phyloP scores from a whole-genome alignment of 2,329 filamentous ascomycete species.

The Cladobotryum mycophilum region DNA sequence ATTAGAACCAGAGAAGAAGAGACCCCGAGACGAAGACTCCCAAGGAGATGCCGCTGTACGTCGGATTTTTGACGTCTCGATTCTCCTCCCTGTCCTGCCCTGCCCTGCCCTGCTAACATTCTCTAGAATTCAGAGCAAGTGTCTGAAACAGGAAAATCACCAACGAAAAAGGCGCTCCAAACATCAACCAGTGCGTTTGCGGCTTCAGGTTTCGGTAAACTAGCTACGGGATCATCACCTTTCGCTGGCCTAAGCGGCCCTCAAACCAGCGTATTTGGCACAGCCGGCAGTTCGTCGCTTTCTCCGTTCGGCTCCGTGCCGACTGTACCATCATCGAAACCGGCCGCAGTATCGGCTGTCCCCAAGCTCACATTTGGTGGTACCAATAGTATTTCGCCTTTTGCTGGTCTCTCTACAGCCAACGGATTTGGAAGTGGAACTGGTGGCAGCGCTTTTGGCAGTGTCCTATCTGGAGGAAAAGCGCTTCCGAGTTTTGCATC shows the following conservation, averaged over 20 bases:
- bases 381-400: conserved; percentile 38
- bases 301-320: conserved; percentile 25
- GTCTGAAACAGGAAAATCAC: conserved; percentile 17
- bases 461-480: conserved; percentile 34
- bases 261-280: conserved; percentile 45
- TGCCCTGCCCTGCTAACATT: not conserved
- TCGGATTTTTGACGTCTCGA: conserved; percentile 3
- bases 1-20: conserved; percentile 59
- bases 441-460: conserved; percentile 30
- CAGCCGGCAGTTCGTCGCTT: conserved; percentile 30
- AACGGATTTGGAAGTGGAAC: conserved; percentile 44
- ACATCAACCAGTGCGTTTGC: conserved; percentile 60
- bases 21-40: conserved; percentile 47
- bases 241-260: conserved; percentile 52
- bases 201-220: conserved; percentile 60
- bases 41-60: conserved; percentile 29
- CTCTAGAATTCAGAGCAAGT: conserved; percentile 14
- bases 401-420: conserved; percentile 36
- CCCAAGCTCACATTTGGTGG: conserved; percentile 47
- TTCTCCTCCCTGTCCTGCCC: not conserved
- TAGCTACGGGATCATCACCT: conserved; percentile 57
- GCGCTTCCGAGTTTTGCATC: conserved; percentile 64
- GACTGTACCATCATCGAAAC: conserved; percentile 12
- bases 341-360: conserved; percentile 23
- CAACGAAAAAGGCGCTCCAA: conserved; percentile 21